Evolutionary conservation across 2,329 filamentous ascomycete genomes (phyloP).

Genomic region (Alternaria arborescens): DNA sequence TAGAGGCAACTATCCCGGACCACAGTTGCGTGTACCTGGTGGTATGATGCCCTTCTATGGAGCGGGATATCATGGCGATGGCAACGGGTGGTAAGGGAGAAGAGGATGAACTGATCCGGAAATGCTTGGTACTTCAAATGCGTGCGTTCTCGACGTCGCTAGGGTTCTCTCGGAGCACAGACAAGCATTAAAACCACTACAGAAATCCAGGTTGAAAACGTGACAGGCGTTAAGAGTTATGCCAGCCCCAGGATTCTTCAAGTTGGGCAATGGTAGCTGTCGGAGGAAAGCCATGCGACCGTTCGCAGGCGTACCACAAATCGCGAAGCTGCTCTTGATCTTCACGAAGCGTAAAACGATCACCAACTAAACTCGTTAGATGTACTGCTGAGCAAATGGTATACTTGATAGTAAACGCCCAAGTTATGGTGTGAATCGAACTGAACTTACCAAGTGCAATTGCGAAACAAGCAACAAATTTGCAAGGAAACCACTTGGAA

Average conservation of each 20-base stretch:
- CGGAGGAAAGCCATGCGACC: conserved; percentile 46
- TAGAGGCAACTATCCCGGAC: background rate
- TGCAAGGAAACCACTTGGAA: conserved; percentile 44
- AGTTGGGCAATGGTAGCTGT: conserved; percentile 43
- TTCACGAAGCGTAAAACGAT: conserved; percentile 42
- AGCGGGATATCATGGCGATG: background rate
- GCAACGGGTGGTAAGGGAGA: background rate
- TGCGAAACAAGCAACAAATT: conserved; percentile 49
- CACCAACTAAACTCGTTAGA: conserved; percentile 38
- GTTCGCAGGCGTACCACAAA: conserved; percentile 43
- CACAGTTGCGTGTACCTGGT: background rate
- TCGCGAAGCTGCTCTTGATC: conserved; percentile 45
- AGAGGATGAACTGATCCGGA: background rate
- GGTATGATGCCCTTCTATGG: background rate
- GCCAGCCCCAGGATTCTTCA: conserved; percentile 50
- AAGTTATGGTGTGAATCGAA: background rate
- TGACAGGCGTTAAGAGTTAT: conserved; percentile 9
- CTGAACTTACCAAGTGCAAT: conserved; percentile 42
- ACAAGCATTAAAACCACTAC: background rate
- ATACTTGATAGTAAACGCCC: background rate
- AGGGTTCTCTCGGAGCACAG: background rate
- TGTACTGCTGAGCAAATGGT: background rate
- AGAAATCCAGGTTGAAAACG: background rate
- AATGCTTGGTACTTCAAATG: background rate
- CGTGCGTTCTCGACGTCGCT: background rate